Evolutionary conservation across 305 asterid species (phyloP), one percentile per base, ranked within the genome.

Genomic region (Solanum hybrid): DNA sequence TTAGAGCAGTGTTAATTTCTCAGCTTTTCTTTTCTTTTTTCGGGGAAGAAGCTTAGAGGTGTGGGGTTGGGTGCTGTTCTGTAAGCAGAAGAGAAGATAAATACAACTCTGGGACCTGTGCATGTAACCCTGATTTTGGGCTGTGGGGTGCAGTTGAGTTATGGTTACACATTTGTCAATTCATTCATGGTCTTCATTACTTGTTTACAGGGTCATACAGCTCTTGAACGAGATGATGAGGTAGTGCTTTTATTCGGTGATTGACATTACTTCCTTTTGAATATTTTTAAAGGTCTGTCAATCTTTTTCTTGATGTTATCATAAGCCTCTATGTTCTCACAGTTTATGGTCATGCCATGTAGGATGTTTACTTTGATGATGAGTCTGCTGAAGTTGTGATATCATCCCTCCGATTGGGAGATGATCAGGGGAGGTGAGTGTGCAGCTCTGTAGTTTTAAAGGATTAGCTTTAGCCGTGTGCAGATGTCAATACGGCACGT

Each of bases 341-440:
- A 4, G 51, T 61, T 57, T 57, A n/a, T 85, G 78, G 90, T 94
- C 87, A 71, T 95, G 92, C 86, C 86, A 92, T 94, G 92, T 92
- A 97, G 99, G 99, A 97, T 93, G 98, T 95, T 69, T 97, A 96
- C 95, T 97, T 97, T 87, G 99, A 97, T 40, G 98, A 97, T 75
- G 98, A 95, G 92, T 95, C 98, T 87, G 99, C 99, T 80, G 99
- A 97, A 94, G 99, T 97, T 28, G 99, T 97, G 89, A 95, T 97
- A 91, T 97, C 99, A 80, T 97, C 99, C 89, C 93, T 97, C 80
- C 92, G 99, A 94, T 91, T 97, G 96, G 99, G 98, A 57, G 98
- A 95, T 88, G 98, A 96, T 92, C 98, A 96, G 89, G 98, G 99
- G 89, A 97, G 99, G 99, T 97, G 92, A 93, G 98, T 93, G 28